Percentiles rank a stretch among this genome's conserved stretches.
These are phyloP conservation scores for Craterostigma plantagineum DNA, from an alignment of 257 asterid genomes.

Conservation along the genomic window DNA sequence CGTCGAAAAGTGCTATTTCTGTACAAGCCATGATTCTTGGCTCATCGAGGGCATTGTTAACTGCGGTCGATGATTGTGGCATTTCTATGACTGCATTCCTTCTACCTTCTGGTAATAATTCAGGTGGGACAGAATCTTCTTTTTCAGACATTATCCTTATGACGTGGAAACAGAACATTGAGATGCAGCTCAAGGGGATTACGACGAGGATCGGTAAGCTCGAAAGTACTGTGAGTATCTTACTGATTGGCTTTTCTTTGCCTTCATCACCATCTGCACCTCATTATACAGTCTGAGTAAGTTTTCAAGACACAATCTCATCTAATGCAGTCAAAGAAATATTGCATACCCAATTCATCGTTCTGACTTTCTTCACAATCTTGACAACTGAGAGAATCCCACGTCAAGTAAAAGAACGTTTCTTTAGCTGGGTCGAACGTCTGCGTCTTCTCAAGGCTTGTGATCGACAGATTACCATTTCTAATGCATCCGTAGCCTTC, in stretches of 20 bases:
- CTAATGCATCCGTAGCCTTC: no score
- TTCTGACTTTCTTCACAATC: conserved; percentile 6
- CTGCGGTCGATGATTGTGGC: conserved; percentile 2
- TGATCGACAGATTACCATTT: no score
- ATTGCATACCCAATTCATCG: conserved; percentile 6
- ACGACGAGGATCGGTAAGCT: conserved; percentile 13
- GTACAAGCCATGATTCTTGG: conserved; percentile 11
- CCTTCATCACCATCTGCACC: conserved; percentile 4
- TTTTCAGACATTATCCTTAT: conserved; percentile 3
- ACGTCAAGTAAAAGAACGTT: conserved; percentile 9
- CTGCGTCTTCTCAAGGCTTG: no score
- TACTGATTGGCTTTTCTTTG: conserved; percentile 3
- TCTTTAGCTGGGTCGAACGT: conserved; percentile 4
- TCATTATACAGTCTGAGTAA: no score
- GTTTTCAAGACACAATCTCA: no score
- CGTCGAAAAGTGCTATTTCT: conserved; percentile 2
- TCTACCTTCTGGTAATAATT: background rate
- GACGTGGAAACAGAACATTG: conserved; percentile 12
- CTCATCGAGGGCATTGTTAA: conserved; percentile 9
- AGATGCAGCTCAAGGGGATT: conserved; percentile 11
- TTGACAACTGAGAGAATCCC: conserved; percentile 9
- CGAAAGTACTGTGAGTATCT: conserved; percentile 8
- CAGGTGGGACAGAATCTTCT: background rate
- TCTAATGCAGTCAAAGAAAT: no score
- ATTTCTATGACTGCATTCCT: background rate